Evolutionary conservation across 2,329 filamentous ascomycete species (phyloP).

Genomic region (Xylaria arbuscula): DNA sequence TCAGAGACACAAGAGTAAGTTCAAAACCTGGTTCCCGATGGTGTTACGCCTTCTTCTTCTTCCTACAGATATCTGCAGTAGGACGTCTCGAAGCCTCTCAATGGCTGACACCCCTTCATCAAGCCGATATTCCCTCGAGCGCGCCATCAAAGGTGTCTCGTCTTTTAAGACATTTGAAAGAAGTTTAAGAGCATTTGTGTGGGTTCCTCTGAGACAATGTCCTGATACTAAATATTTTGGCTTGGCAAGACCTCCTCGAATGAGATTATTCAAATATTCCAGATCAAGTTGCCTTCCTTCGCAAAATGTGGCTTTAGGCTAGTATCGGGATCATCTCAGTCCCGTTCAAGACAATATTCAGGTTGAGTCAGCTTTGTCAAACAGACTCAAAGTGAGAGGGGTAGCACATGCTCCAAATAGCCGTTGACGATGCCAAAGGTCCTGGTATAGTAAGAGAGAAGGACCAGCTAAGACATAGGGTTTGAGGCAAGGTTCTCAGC

Average conservation of each 20-base stretch:
- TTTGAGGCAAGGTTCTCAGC: not conserved
- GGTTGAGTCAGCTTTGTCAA: too few species aligned
- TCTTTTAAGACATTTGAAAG: not conserved
- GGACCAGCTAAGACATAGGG: too few species aligned
- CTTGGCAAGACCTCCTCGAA: slow-evolving; percentile 13
- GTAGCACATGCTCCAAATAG: not conserved
- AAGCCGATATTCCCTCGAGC: too few species aligned
- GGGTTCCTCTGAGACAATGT: not conserved
- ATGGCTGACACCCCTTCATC: not conserved
- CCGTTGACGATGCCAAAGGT: too few species aligned
- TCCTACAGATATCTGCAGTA: not conserved
- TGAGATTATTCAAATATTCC: not conserved
- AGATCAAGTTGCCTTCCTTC: not conserved
- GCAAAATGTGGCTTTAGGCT: not conserved
- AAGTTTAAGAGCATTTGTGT: not conserved
- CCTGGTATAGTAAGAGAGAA: not conserved
- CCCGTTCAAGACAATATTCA: too few species aligned
- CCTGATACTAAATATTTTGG: not conserved
- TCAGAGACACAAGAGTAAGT: too few species aligned
- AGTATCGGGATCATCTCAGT: not conserved
- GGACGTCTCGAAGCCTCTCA: not conserved
- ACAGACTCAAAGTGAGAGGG: not conserved
- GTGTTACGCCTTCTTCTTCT: not conserved
- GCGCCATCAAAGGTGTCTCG: not conserved
- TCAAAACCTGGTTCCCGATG: too few species aligned